Conservation (phyloP, 2,329 filamentous ascomycete species). For the Zarea fungicola region DNA sequence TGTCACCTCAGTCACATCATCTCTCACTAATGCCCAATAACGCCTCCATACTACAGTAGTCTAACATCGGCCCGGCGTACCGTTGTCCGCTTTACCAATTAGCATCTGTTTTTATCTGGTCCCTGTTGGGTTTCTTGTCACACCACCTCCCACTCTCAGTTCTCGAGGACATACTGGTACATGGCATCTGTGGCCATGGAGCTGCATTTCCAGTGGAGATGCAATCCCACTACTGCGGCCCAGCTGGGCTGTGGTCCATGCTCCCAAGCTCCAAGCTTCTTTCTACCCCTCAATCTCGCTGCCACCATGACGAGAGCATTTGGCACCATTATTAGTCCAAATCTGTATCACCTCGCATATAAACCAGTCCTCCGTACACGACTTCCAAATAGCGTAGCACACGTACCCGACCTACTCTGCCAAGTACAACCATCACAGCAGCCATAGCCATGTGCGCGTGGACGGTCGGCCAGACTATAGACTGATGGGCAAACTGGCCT, state of each 20-base stretch:
- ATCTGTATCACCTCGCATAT: slow-evolving; percentile 10
- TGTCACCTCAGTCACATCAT: slow-evolving; percentile 10
- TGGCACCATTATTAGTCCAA: neutral
- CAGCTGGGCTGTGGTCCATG: no score
- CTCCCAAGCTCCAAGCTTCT: no score
- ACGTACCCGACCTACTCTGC: no score
- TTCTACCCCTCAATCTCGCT: no score
- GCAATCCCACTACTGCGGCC: no score
- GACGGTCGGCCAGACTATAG: no score
- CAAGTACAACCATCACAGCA: no score
- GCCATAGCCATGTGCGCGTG: no score
- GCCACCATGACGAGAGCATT: slow-evolving; percentile 5
- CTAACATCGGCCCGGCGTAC: slow-evolving; percentile 11
- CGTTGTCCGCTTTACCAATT: slow-evolving; percentile 5
- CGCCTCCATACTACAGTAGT: neutral
- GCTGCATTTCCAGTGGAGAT: slow-evolving; percentile 10
- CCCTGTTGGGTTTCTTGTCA: slow-evolving; percentile 4
- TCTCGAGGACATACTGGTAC: neutral
- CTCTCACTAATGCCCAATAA: neutral
- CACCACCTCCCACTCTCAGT: slow-evolving; percentile 2
- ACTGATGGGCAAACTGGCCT: no score
- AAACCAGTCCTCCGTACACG: no score
- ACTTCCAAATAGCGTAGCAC: no score
- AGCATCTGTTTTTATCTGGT: slow-evolving; percentile 5
- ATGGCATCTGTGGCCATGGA: no score